phyloP scores from a whole-genome alignment of 2,329 filamentous ascomycete species.

The Sporothrix pseudoabietina region DNA sequence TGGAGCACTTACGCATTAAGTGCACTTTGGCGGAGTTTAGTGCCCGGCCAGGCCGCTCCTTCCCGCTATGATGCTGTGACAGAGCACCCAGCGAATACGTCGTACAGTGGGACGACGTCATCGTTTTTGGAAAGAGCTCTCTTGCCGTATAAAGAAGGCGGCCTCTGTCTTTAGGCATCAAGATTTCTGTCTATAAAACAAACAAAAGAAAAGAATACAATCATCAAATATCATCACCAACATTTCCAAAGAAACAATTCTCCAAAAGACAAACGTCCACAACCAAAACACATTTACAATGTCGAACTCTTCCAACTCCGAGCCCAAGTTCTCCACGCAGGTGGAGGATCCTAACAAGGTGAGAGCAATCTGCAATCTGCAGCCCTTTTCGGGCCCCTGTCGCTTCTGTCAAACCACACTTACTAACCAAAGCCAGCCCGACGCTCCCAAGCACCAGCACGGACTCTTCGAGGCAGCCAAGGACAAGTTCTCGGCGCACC shows the following conservation, averaged over 20 bases:
- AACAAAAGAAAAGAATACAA: neutral
- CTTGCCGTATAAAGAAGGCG: slow-evolving; percentile 22
- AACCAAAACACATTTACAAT: slow-evolving; percentile 18
- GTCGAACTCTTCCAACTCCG: slow-evolving; percentile 37
- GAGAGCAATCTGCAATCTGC: slow-evolving; percentile 8
- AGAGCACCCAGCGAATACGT: neutral
- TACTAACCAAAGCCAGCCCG: slow-evolving; percentile 31
- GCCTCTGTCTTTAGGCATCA: slow-evolving; percentile 27
- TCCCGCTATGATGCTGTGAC: slow-evolving; percentile 15
- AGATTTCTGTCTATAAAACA: neutral
- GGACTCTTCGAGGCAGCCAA: slow-evolving; percentile 45
- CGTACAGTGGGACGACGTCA: slow-evolving; percentile 27
- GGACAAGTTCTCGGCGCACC: slow-evolving; percentile 54
- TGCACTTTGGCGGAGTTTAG: neutral
- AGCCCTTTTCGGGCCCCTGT: neutral
- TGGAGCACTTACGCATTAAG: slow-evolving; percentile 8
- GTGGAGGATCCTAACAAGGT: slow-evolving; percentile 38
- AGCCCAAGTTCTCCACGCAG: slow-evolving; percentile 36
- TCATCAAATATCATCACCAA: neutral
- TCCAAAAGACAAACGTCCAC: neutral
- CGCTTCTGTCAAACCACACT: neutral
- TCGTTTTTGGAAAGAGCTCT: slow-evolving; percentile 12
- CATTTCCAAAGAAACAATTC: neutral
- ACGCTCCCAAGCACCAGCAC: slow-evolving; percentile 41
- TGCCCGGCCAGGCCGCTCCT: neutral